phyloP scores from a whole-genome alignment of 352 stramenopile genomes.

The Chrysophaeum taylorii region DNA sequence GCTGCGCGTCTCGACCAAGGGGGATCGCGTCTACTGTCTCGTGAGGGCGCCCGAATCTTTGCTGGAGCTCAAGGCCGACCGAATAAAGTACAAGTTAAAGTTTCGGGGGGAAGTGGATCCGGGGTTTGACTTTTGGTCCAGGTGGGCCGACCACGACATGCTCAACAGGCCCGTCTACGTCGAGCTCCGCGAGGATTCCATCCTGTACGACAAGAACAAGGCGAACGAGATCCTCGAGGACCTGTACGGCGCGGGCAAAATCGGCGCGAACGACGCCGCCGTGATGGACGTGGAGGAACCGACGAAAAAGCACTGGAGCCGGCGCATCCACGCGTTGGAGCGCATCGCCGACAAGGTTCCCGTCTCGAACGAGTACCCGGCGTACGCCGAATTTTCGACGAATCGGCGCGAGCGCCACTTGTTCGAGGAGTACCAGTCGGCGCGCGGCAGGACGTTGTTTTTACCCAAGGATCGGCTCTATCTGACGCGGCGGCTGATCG shows the following conservation, averaged over 20 bases:
- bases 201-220: neutral
- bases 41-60: neutral
- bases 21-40: neutral
- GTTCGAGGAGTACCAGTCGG: conserved; percentile 2
- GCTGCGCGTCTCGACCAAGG: neutral
- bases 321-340: conserved; percentile 17
- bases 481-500: conserved; percentile 13
- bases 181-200: neutral
- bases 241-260: neutral
- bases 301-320: conserved; percentile 4
- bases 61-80: conserved; percentile 11
- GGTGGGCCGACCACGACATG: neutral
- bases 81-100: conserved; percentile 16
- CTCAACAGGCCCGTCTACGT: neutral
- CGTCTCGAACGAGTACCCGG: neutral
- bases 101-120: conserved; percentile 18
- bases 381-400: neutral
- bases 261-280: neutral
- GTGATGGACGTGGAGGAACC: conserved; percentile 11
- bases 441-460: conserved; percentile 4
- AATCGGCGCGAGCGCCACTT: neutral
- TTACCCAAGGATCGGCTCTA: conserved; percentile 12
- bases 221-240: conserved; percentile 5
- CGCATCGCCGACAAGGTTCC: conserved; percentile 14
- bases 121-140: conserved; percentile 5